These are phyloP conservation scores for Citrullus colocynthis DNA, from an alignment of 306 rosid genomes.

Conservation along the genomic window DNA sequence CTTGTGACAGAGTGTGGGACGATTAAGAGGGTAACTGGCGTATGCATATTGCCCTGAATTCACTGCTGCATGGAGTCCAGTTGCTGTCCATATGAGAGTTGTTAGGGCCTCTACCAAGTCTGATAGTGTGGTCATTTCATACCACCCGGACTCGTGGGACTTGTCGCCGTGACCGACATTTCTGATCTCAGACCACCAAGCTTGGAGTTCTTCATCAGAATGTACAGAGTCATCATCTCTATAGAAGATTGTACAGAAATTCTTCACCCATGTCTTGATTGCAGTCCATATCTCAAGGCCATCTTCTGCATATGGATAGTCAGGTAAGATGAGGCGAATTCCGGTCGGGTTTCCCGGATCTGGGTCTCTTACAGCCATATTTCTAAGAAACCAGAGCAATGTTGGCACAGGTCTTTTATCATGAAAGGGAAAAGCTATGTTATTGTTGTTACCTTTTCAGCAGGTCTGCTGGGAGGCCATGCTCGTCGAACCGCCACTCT, in stretches of 20 bases:
- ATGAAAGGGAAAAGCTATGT: background rate
- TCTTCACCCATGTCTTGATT: constrained; percentile 53
- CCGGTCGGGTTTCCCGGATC: constrained; percentile 36
- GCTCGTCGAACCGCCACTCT: constrained; percentile 56
- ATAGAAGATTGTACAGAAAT: constrained; percentile 51
- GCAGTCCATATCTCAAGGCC: constrained; percentile 73
- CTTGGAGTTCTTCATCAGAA: constrained; percentile 47
- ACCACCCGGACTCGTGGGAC: constrained; percentile 34
- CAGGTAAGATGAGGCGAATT: constrained; percentile 39
- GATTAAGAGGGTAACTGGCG: constrained; percentile 37
- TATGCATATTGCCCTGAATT: constrained; percentile 54
- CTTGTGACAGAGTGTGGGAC: constrained; percentile 40
- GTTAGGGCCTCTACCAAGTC: constrained; percentile 45
- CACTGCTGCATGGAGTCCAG: constrained; percentile 50
- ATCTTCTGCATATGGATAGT: constrained; percentile 68
- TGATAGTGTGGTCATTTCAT: constrained; percentile 27
- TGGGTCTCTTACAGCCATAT: constrained; percentile 43
- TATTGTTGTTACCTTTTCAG: constrained; percentile 38
- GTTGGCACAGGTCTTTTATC: background rate
- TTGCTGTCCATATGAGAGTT: constrained; percentile 62
- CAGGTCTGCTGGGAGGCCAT: constrained; percentile 72
- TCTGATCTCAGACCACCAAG: constrained; percentile 65
- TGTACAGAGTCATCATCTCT: constrained; percentile 25
- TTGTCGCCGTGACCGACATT: constrained; percentile 51
- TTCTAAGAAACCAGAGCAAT: constrained; percentile 20